These are phyloP conservation scores for Alternaria sp. DNA, from an alignment of 2,329 filamentous ascomycete genomes.

Conservation along the genomic window DNA sequence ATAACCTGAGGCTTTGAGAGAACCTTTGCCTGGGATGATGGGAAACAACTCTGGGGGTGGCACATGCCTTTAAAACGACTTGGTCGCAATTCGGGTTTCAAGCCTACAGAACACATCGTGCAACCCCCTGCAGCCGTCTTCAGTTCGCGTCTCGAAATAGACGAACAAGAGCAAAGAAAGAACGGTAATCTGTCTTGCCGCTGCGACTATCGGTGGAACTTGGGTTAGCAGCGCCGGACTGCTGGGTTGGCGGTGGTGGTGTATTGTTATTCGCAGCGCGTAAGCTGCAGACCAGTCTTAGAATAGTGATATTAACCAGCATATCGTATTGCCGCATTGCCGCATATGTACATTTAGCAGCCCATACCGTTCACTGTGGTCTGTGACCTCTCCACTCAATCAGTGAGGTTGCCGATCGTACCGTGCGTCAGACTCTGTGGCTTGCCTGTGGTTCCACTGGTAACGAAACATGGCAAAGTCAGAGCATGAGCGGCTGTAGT, in stretches of 20 bases:
- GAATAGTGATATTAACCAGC: conserved; percentile 30
- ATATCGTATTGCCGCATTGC: conserved; percentile 15
- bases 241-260: conserved; percentile 18
- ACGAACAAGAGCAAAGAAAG: conserved; percentile 17
- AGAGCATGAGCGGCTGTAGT: conserved; percentile 9
- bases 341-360: conserved; percentile 25
- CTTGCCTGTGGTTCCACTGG: conserved; percentile 12
- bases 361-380: conserved; percentile 12
- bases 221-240: conserved; percentile 10
- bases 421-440: conserved; percentile 17
- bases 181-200: conserved; percentile 34
- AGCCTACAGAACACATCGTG: conserved; percentile 19
- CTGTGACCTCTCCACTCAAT: conserved; percentile 7
- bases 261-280: conserved; percentile 35
- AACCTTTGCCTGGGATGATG: conserved; percentile 26
- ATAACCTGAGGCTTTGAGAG: conserved; percentile 22
- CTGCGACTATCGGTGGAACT: conserved; percentile 22
- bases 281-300: conserved; percentile 30
- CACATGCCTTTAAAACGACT: conserved; percentile 47
- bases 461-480: conserved; percentile 10
- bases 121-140: conserved; percentile 16
- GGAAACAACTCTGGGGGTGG: conserved; percentile 29
- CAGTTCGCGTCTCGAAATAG: conserved; percentile 16
- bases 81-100: conserved; percentile 45
- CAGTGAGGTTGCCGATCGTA: conserved; percentile 13